Conservation (phyloP, 164 flowering plant genomes). For the Berberis vulgaris region DNA sequence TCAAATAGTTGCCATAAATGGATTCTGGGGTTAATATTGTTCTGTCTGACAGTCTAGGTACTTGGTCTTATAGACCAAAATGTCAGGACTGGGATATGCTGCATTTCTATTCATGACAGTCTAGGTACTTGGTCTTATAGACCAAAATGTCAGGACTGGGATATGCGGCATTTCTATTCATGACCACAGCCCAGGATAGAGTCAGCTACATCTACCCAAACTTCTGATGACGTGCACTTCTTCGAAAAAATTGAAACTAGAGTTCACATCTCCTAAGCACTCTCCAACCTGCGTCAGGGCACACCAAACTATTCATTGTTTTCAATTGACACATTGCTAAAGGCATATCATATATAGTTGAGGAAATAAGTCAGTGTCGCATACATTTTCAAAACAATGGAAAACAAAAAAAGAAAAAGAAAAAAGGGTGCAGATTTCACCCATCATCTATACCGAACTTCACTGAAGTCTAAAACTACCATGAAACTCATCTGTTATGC, state of each 20-base stretch:
- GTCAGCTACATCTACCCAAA: conserved; percentile 82
- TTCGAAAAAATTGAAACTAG: too few species aligned
- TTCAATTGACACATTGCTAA: background rate
- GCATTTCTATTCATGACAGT: conserved; percentile 27
- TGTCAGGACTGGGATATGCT: conserved; percentile 23
- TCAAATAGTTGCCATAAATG: background rate
- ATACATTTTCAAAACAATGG: too few species aligned
- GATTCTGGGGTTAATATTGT: background rate
- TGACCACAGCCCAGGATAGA: conserved; percentile 72
- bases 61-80: conserved; percentile 72
- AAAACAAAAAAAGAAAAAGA: too few species aligned
- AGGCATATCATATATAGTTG: background rate
- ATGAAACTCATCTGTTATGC: too few species aligned
- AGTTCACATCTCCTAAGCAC: background rate
- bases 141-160: conserved; percentile 84
- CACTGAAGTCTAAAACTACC: too few species aligned
- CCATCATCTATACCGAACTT: too few species aligned
- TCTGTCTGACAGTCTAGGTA: conserved; percentile 50
- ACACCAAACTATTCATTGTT: background rate
- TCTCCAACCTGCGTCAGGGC: background rate
- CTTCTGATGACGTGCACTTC: background rate
- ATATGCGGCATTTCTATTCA: conserved; percentile 75
- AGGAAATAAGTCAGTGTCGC: background rate
- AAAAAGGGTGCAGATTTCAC: too few species aligned
- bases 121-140: conserved; percentile 72